Evolutionary conservation across 768 basidiomycete genomes (phyloP), one percentile per base, ranked within the genome.

Genomic region (Lyophyllum shimeji): DNA sequence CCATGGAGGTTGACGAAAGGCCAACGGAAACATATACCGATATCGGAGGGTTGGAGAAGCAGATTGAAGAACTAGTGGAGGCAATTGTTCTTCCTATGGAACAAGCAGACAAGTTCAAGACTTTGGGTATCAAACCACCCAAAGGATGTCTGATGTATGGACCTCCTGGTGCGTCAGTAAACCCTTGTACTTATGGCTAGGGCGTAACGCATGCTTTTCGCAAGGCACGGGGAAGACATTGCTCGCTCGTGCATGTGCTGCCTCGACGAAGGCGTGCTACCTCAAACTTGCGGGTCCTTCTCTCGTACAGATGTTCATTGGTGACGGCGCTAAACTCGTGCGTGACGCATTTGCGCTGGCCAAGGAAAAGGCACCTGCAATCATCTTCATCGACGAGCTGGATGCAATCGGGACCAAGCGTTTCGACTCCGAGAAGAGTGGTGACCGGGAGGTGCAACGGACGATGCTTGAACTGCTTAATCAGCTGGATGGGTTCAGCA

Each of bases 401-500:
- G 96, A 98, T 70, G 95, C 95, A n/a, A 96, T 98, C 63, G 96
- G 96, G 40, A 98, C 96, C 11, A 98, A 98, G 71, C 90, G 97
- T 7, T 98, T 98, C 67, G 97, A 99, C 67, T 95, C 92, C 17
- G 96, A 98, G 73, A 99, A 98, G 82, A 93, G 93, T 65, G 97
- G 97, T 59, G 97, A 99, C 72, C 85, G 97, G 69, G 97, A 99
- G 70, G 97, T 99, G n/a, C 97, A 99, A 72, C 78, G 97, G 59
- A 99, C 97, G n/a, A 99, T 99, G 97, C 78, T 99, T 67, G 97
- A 99, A 69, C 80, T 99, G 44, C 83, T 99, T 60, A 99, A 99
- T 71, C 97, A 99, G 73, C 78, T 98, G 42, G 97, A 99, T 65
- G 97, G 97, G 27, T 99, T 99, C 74, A 90, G 93, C 57, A 95